Evolutionary conservation across 2,329 filamentous ascomycete genomes (phyloP), one percentile per base, ranked within the genome.

Genomic region (Ascocoryne sarcoides): DNA sequence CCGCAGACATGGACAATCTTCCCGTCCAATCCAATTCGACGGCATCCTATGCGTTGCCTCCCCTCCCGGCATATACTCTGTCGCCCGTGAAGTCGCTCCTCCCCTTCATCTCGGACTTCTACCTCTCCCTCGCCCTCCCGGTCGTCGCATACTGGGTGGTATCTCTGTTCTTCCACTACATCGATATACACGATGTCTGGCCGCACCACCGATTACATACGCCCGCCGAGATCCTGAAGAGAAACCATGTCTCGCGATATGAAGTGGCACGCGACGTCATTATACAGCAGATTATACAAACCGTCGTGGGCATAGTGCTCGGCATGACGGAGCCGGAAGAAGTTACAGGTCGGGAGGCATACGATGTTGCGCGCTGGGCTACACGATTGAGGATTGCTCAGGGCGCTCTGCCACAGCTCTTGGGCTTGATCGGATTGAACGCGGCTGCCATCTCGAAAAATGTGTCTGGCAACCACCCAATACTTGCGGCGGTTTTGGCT

Each of bases 141-240:
- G 74, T 95, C 45, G 60, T 86, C 54, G 84, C 82, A 43, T 98
- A 98, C 72, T 98, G 92, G 92, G 65, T 68, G 16, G 66, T 93
- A 21, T 96, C 90, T 15, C 65, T 85, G 60, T 66, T 90, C 60
- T 98, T 57, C 42, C 90, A 96, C 68, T 59, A 80, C 52, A 79
- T 96, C 57, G 92, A 98, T 65, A 69, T 79, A 43, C 80, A 81
- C 65, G 86, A 95, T 62, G 67, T 90, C 28, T 94, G 90, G 61
- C 82, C 89, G 14, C 78, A 93, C 56, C 95, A 96, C 65, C 83
- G 92, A 48, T 72, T 98, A 31, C 92, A 98, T 65, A 96, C 92
- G 0, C 92, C 92, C 10, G 88, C 87, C 38, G 90, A 96, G 64
- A 83, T 96, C 48, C 8, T 76, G 86, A 49, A 80, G 83, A 60